Base-by-base conservation (phyloP, 2,329 filamentous ascomycete genomes). In the Arthrobotrys sphaeroides region DNA sequence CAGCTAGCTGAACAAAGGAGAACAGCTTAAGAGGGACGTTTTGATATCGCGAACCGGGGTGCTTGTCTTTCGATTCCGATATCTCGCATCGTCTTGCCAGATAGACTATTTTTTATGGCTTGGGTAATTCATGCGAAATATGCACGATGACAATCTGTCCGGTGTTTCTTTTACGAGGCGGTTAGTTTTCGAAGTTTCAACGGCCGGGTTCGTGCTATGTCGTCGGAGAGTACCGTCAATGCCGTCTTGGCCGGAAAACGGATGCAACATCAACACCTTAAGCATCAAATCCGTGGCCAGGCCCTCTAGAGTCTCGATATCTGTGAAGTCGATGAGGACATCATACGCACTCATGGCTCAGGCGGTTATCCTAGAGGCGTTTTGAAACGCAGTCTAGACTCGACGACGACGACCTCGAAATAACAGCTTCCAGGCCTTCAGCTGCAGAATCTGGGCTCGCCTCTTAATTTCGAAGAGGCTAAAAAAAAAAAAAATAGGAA, bases 191-290 rank as follows among this genome's bases (percentile, higher is more conserved):
- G 36, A 40, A 40, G 12, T n/a, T 13, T 40, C 36, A 2, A 53
- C 47, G 9, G 16, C 7, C n/a, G n/a, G n/a, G n/a, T n/a, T n/a
- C n/a, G n/a, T n/a, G 2, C 22, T 6, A 49, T 10, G 26, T 33
- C 26, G 47, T 53, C 47, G 47, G 47, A 53, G 26, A 53, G 47
- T 31, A 33, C 47, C 47, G 47, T 55, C 38, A 16, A 36, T 38
- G 10, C 51, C 31, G 51, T n/a, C 18, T 38, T 38, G 51, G 51
- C 28, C n/a, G 18, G 18, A 18, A 16, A 4, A n/a, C 31, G 38
- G 38, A 55, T 55, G 51, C 51, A 55, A 55, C 51, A 7, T 55
- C 51, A 55, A 55, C 51, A 55, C 51, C 7, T 47, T 24, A 47
- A 10, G 10, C 16, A n/a, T 51, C 43, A 16, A 31, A 4, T 53